Percentiles rank a stretch among this genome's conserved stretches.
Evolutionary conservation across 768 basidiomycete genomes (phyloP).

Genomic region (Clavaria fumosa): DNA sequence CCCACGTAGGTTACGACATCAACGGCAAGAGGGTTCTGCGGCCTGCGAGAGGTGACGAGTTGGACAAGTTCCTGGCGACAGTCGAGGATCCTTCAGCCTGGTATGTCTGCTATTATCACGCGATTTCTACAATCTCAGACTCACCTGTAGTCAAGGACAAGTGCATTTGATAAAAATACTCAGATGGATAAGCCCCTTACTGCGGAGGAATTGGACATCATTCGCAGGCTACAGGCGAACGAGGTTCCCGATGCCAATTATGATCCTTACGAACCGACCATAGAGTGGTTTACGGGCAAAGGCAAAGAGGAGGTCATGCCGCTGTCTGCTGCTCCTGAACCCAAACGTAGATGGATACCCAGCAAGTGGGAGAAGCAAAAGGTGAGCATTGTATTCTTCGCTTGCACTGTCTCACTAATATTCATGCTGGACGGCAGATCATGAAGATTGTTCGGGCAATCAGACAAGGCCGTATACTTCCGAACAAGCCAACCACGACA

Average conservation of each 20-base stretch:
- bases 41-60: slow-evolving; percentile 88
- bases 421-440: slow-evolving; percentile 36
- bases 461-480: slow-evolving; percentile 84
- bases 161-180: slow-evolving; percentile 78
- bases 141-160: slow-evolving; percentile 41
- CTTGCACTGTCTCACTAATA: background rate
- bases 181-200: slow-evolving; percentile 80
- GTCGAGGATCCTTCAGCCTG: slow-evolving; percentile 86
- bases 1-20: slow-evolving; percentile 96
- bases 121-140: background rate
- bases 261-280: slow-evolving; percentile 85
- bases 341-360: slow-evolving; percentile 91
- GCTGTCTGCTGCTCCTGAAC: slow-evolving; percentile 78
- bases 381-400: slow-evolving; percentile 28
- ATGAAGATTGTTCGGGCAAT: slow-evolving; percentile 99
- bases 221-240: slow-evolving; percentile 72
- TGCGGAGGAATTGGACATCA: slow-evolving; percentile 87
- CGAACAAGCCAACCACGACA: slow-evolving; percentile 74
- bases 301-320: slow-evolving; percentile 95
- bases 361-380: slow-evolving; percentile 99
- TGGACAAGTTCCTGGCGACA: slow-evolving; percentile 91
- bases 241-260: slow-evolving; percentile 87
- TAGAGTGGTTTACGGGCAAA: slow-evolving; percentile 95
- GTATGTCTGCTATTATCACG: slow-evolving; percentile 23
- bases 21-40: slow-evolving; percentile 88